Percentiles rank a stretch among this genome's conserved stretches.
Conservation (phyloP, 1,284 basidiomycete genomes). For the Puccinia horiana region DNA sequence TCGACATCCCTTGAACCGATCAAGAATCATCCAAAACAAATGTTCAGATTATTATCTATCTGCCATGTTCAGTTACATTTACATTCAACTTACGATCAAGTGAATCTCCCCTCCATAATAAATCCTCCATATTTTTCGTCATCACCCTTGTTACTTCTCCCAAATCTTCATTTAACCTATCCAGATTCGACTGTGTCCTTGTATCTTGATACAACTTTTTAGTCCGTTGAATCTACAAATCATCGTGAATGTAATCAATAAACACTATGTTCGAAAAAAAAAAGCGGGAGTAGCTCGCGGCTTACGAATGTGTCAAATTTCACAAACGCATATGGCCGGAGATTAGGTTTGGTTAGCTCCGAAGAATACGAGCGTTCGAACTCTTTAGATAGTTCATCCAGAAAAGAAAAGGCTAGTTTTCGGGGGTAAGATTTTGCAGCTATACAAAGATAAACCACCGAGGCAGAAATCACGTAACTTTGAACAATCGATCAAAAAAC, state of each 20-base stretch:
- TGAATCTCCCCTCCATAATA: conserved; percentile 95
- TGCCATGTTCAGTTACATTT: neutral
- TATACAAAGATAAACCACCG: conserved; percentile 93
- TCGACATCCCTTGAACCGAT: conserved; percentile 70
- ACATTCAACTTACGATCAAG: conserved; percentile 73
- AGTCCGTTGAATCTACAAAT: conserved; percentile 96
- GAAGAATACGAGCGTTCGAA: conserved; percentile 64
- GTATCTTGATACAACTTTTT: conserved; percentile 92
- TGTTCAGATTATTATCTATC: neutral
- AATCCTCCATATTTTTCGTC: conserved; percentile 99
- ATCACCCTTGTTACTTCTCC: conserved; percentile 98
- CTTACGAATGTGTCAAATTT: conserved; percentile 71
- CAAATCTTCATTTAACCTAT: conserved; percentile 89
- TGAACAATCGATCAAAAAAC: neutral
- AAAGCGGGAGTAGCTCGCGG: too few relatives aligned
- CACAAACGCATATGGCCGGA: conserved; percentile 89
- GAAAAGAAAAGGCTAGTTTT: conserved; percentile 94
- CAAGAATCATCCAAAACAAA: neutral
- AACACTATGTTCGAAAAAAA: neutral
- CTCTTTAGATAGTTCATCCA: conserved; percentile 95
- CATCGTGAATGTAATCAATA: neutral
- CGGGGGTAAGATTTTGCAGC: conserved; percentile 95
- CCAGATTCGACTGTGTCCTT: conserved; percentile 73
- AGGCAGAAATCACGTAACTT: conserved; percentile 90
- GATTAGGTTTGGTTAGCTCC: conserved; percentile 36